Evolutionary conservation across 768 basidiomycete species (phyloP).

Genomic region (Boletales sp.): DNA sequence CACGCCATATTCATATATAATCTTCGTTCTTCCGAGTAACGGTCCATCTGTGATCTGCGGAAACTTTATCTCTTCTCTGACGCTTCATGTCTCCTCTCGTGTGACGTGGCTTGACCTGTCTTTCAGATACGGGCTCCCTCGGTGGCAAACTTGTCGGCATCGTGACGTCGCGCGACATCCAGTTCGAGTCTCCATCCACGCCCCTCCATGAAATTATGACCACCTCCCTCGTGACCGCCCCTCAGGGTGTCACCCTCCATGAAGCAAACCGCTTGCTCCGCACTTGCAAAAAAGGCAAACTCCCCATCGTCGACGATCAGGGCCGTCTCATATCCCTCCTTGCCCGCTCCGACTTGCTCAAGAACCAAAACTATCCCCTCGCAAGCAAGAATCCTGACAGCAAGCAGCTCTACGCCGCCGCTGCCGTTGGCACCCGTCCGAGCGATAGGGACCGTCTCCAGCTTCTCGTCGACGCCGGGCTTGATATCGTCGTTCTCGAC

Average conservation of each 20-base stretch:
- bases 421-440: conserved; percentile 90
- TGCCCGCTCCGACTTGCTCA: conserved; percentile 94
- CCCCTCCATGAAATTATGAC: conserved; percentile 88
- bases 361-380: conserved; percentile 95
- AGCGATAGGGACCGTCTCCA: conserved; percentile 81
- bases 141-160: conserved; percentile 95
- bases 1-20: conserved; percentile 41
- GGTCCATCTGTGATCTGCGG: conserved; percentile 74
- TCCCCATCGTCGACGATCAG: conserved; percentile 72
- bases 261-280: conserved; percentile 95
- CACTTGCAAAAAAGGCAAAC: conserved; percentile 96
- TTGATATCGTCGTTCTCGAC: conserved; percentile 93
- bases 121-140: conserved; percentile 77
- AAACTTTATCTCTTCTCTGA: conserved; percentile 21
- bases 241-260: conserved; percentile 80
- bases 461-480: conserved; percentile 87
- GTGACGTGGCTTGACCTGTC: conserved; percentile 16
- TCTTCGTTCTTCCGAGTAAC: conserved; percentile 91
- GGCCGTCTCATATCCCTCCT: conserved; percentile 79
- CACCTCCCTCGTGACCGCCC: conserved; percentile 79
- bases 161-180: conserved; percentile 93
- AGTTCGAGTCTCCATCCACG: conserved; percentile 72
- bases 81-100: background rate
- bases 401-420: conserved; percentile 96
- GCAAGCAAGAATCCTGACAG: conserved; percentile 86